phyloP scores from a whole-genome alignment of 768 basidiomycete species.

The Arthromyces matolae region DNA sequence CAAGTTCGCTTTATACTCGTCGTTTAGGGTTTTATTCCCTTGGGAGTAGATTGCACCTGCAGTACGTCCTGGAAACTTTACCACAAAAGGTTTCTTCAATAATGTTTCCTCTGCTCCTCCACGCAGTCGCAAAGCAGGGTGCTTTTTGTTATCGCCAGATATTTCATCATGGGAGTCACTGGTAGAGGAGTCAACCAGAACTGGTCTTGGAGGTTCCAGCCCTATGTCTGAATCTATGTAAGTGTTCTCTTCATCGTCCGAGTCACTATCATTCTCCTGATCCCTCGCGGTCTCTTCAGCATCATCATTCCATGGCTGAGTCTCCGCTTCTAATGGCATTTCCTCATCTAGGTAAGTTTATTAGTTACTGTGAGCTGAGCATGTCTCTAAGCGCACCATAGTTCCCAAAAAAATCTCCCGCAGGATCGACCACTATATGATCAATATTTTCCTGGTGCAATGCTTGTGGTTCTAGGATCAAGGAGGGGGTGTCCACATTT shows the following conservation, averaged over 20 bases:
- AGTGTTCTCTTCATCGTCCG: no score
- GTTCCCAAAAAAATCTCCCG: constrained; percentile 13
- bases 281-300: background rate
- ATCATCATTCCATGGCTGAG: background rate
- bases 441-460: background rate
- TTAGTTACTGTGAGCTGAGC: background rate
- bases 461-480: background rate
- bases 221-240: no score
- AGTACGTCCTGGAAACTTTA: constrained; percentile 1
- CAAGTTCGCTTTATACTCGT: constrained; percentile 1
- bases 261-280: background rate
- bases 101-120: constrained; percentile 1
- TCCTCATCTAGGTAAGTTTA: background rate
- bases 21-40: background rate
- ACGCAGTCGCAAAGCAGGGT: no score
- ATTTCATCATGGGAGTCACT: background rate
- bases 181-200: no score
- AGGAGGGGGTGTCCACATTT: background rate
- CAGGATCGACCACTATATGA: constrained; percentile 7
- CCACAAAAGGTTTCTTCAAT: background rate
- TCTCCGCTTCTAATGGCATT: background rate
- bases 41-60: constrained; percentile 3
- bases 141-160: no score
- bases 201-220: no score
- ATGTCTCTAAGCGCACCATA: background rate